Evolutionary conservation across 78 protist species (phyloP), one percentile per base, ranked within the genome.

Genomic region (Pigoraptor vietnamica): DNA sequence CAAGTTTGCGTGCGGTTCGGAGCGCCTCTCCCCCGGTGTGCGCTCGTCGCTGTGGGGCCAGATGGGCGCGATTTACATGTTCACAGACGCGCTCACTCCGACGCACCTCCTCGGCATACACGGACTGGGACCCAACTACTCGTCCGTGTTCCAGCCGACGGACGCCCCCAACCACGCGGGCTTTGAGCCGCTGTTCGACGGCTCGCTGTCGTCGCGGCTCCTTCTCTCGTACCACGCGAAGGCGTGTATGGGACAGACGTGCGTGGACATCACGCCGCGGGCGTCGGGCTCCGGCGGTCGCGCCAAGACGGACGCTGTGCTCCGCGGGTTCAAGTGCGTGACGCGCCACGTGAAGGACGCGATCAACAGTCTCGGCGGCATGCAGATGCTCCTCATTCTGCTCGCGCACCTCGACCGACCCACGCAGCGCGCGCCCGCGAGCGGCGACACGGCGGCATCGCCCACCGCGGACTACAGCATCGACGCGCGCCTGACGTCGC

Each of bases 151-250:
- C 38, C 88, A 83, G 38, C 39, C 35, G 24, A 35, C 38, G 39
- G 88, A 83, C 38, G 88, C 88, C 23, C 88, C 38, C 35, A 83
- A 83, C 88, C 38, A 83, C 88, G 37, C 88, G n/a, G 39, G 38
- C 1, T 32, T 35, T 24, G 35, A 6, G 23, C 24, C 88, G 23
- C 88, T 83, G 39, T 83, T 83, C 33, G 88, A 83, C 38, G 88
- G 88, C 1, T 83, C 88, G 35, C 88, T 83, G 35, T 2, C 39
- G 0, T 24, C 23, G 23, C 88, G 88, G 0, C 9, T 83, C 38
- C 38, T 32, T 10, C 38, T 83, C 39, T 24, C 9, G 23, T 83
- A 83, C 88, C 9, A 83, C 33, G 88, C 88, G n/a, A 32, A 35
- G 35, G 88, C 88, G 38, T 83, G 88, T 21, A 29, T 2, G 39